Evolutionary conservation across 2,329 filamentous ascomycete species (phyloP).

Genomic region (Blastomyces silverae): DNA sequence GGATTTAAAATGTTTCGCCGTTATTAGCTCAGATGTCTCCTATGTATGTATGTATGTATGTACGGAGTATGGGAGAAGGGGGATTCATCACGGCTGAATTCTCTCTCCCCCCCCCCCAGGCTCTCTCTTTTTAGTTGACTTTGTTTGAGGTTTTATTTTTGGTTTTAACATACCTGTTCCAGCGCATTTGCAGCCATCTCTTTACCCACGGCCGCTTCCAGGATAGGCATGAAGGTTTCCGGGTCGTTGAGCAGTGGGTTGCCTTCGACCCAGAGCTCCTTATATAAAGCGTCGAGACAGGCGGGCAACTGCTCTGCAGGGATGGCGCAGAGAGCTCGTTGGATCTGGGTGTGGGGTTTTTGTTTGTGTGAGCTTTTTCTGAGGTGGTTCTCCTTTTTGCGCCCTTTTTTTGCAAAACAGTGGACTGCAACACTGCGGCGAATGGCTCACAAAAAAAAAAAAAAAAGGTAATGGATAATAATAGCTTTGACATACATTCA

Average conservation of each 20-base stretch:
- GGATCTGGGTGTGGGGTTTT: conserved; percentile 27
- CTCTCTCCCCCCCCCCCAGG: too few species aligned
- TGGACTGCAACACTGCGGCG: background rate
- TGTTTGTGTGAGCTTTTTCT: background rate
- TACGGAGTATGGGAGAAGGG: too few species aligned
- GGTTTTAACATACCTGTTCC: conserved; percentile 31
- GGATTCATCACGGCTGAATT: background rate
- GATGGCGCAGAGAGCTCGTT: conserved; percentile 49
- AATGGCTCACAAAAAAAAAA: background rate
- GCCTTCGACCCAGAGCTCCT: conserved; percentile 48
- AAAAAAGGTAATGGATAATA: background rate
- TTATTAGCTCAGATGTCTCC: background rate
- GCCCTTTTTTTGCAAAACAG: conserved; percentile 1
- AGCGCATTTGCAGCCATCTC: conserved; percentile 40
- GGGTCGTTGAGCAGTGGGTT: conserved; percentile 40
- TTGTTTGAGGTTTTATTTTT: background rate
- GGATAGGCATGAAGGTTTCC: conserved; percentile 40
- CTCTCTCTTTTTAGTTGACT: background rate
- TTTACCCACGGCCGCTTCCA: conserved; percentile 44
- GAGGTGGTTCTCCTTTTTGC: conserved; percentile 4
- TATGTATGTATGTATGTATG: background rate
- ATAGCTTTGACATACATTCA: conserved; percentile 18
- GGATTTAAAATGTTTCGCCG: background rate
- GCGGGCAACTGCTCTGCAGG: conserved; percentile 36
- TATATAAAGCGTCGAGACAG: conserved; percentile 45